Percentiles rank a stretch among this genome's conserved stretches.
Conservation (phyloP, 352 stramenopile species). For the Globisporangium apiculatum region DNA sequence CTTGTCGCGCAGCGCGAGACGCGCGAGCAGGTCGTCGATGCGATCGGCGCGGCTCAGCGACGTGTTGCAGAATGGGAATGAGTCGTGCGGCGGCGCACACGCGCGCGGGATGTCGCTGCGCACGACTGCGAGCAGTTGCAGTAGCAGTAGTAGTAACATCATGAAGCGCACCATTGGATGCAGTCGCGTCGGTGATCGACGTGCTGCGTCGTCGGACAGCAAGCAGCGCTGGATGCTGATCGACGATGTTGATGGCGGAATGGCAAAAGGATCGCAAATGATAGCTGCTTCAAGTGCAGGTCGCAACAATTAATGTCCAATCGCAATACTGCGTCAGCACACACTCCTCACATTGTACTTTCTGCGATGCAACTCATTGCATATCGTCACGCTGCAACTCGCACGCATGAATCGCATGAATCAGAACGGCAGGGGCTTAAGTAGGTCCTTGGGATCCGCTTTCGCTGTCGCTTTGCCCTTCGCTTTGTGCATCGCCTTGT, state of each 20-base stretch:
- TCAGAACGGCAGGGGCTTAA: neutral
- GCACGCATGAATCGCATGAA: neutral
- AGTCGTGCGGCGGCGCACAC: constrained; percentile 23
- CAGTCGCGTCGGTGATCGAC: no score
- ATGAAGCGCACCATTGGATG: neutral
- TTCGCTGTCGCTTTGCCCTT: no score
- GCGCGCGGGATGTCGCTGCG: constrained; percentile 42
- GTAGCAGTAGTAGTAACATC: neutral
- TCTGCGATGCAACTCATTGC: no score
- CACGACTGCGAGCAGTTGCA: neutral
- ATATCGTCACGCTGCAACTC: neutral
- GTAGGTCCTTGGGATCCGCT: no score
- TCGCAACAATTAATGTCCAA: neutral
- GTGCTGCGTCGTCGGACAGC: no score
- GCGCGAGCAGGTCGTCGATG: constrained; percentile 70
- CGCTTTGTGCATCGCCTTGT: no score
- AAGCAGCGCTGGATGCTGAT: no score
- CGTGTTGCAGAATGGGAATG: constrained; percentile 76
- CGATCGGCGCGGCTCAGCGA: constrained; percentile 46
- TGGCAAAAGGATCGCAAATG: neutral
- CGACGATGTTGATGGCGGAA: neutral
- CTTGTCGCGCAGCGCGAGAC: constrained; percentile 68
- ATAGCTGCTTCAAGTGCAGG: neutral
- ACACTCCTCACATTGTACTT: no score
- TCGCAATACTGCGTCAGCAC: no score